A percentile compares a stretch with the other conserved stretches of the same genome.
These are phyloP conservation scores for Artemisia argyi DNA, from an alignment of 129 eudicot genomes.

Conservation along the genomic window DNA sequence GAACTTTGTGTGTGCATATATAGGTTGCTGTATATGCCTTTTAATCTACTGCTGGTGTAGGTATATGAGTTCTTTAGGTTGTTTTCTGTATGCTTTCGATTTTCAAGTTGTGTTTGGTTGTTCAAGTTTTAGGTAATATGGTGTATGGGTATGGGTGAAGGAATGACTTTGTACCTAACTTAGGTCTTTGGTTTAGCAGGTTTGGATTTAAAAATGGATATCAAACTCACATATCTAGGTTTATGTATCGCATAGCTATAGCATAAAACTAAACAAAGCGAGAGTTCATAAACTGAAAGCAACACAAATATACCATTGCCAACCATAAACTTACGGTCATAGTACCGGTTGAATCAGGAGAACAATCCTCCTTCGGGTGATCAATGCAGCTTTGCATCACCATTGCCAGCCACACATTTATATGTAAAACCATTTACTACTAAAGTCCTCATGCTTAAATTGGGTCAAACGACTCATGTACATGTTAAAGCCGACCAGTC, in stretches of 20 bases:
- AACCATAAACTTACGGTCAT: slow-evolving; percentile 55
- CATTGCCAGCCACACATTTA: slow-evolving; percentile 75
- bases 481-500: slow-evolving; percentile 68
- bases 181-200: no score
- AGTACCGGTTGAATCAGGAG: slow-evolving; percentile 65
- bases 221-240: no score
- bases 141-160: no score
- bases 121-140: no score
- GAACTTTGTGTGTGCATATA: no score
- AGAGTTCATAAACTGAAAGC: neutral
- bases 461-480: slow-evolving; percentile 96
- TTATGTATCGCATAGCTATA: no score
- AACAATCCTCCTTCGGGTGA: slow-evolving; percentile 74
- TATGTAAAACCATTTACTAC: slow-evolving; percentile 93
- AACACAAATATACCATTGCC: neutral
- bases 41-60: no score
- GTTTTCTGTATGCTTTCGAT: no score
- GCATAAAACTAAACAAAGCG: neutral
- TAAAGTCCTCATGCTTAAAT: slow-evolving; percentile 92
- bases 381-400: slow-evolving; percentile 83
- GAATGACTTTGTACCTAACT: no score
- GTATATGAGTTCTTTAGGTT: neutral
- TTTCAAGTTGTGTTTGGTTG: no score
- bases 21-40: no score
- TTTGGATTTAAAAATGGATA: no score